These are phyloP conservation scores for Prunella vulgaris DNA, from an alignment of 257 asterid genomes.

Conservation along the genomic window DNA sequence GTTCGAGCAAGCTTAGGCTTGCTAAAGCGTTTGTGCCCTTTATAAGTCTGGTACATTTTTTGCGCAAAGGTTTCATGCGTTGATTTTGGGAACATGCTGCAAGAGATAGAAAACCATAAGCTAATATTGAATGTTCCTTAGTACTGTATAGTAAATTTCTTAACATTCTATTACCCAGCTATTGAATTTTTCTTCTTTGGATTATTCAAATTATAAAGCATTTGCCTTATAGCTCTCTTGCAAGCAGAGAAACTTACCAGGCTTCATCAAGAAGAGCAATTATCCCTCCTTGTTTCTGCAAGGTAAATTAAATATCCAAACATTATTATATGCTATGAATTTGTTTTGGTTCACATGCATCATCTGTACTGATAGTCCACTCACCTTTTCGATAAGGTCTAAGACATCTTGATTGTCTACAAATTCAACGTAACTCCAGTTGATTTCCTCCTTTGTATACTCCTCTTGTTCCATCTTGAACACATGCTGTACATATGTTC, in stretches of 20 bases:
- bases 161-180: not conserved
- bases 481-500: constrained; percentile 59
- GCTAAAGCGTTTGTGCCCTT: constrained; percentile 82
- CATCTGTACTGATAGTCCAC: constrained; percentile 9
- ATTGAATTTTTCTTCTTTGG: not conserved
- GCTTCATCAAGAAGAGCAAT: constrained; percentile 98
- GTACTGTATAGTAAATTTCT: not conserved
- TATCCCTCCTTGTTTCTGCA: constrained; percentile 98
- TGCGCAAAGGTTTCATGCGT: constrained; percentile 96
- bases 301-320: constrained; percentile 11
- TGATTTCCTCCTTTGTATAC: constrained; percentile 81
- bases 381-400: constrained; percentile 92
- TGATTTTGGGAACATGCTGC: constrained; percentile 97
- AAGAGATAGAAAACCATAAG: constrained; percentile 30
- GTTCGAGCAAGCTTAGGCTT: constrained; percentile 91
- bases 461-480: constrained; percentile 99
- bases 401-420: constrained; percentile 94
- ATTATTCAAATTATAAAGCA: constrained; percentile 10
- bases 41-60: constrained; percentile 95
- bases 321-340: constrained; percentile 14
- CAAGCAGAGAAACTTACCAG: constrained; percentile 50
- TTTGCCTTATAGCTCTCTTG: constrained; percentile 1
- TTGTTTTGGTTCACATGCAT: not conserved
- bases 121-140: not conserved
- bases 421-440: constrained; percentile 97